Conservation (phyloP, 2,329 filamentous ascomycete species). For the Fusarium dimerum region DNA sequence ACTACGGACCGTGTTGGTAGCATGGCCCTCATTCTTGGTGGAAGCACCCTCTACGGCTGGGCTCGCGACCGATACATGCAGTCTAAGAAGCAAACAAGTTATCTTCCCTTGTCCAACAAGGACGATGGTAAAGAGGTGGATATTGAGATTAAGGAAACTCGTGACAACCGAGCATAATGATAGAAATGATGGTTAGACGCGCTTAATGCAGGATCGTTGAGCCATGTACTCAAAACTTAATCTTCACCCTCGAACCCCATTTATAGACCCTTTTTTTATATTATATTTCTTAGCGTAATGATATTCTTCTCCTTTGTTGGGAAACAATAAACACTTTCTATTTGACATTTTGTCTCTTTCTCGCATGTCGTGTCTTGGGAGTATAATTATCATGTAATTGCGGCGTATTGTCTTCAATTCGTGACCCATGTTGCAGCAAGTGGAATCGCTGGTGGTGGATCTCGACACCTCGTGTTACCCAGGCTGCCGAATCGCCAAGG, state of each 20-base stretch:
- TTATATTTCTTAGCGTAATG: not conserved
- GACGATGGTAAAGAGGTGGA: constrained; percentile 12
- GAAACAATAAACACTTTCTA: not conserved
- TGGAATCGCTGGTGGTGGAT: no score
- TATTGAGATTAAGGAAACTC: constrained; percentile 17
- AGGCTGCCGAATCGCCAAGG: no score
- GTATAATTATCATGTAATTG: no score
- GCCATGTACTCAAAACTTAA: not conserved
- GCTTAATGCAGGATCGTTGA: not conserved
- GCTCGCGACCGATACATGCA: constrained; percentile 27
- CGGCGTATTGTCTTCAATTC: no score
- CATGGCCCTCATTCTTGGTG: constrained; percentile 27
- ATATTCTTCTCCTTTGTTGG: not conserved
- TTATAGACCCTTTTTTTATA: not conserved
- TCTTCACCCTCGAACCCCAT: not conserved
- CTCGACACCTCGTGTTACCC: no score
- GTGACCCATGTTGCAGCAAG: no score
- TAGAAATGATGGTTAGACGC: not conserved
- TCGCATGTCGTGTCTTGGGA: no score
- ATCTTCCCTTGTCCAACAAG: constrained; percentile 23
- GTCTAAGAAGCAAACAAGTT: constrained; percentile 25
- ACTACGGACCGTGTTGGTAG: constrained; percentile 29
- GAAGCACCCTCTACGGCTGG: constrained; percentile 29
- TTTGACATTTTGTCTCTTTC: not conserved
- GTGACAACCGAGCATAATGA: not conserved